Evolutionary conservation across 2,329 filamentous ascomycete genomes (phyloP).

Genomic region (Sclerotinia trifoliorum): DNA sequence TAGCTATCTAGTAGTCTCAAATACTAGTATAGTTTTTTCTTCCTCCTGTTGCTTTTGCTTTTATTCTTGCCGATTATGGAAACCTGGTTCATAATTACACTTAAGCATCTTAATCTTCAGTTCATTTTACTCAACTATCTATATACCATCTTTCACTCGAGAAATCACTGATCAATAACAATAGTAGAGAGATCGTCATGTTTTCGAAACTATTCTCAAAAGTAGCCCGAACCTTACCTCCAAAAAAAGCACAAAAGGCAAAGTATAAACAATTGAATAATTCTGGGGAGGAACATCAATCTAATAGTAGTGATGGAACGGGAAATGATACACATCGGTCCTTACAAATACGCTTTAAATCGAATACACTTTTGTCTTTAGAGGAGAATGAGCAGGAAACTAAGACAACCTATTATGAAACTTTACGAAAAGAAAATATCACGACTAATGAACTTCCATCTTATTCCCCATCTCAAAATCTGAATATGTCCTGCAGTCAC

Average conservation of each 20-base stretch:
- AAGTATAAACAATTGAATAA: neutral
- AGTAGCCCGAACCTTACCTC: neutral
- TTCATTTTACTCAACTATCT: neutral
- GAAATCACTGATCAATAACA: neutral
- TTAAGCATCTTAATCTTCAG: neutral
- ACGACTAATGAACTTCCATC: neutral
- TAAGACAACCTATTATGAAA: too few relatives aligned
- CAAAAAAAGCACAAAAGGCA: neutral
- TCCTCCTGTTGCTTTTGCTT: neutral
- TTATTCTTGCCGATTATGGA: neutral
- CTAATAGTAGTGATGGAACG: neutral
- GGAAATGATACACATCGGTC: neutral
- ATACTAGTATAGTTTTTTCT: neutral
- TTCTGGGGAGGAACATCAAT: neutral
- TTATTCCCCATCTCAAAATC: too few relatives aligned
- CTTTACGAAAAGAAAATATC: neutral
- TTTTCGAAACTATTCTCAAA: neutral
- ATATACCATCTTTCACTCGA: neutral
- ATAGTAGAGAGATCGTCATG: neutral
- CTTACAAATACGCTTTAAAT: neutral
- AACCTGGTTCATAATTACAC: neutral
- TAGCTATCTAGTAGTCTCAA: too few relatives aligned
- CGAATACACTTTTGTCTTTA: too few relatives aligned
- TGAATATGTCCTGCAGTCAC: too few relatives aligned
- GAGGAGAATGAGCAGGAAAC: neutral